Evolutionary conservation across 257 asterid genomes (phyloP).

Genomic region (Verbena officinalis): DNA sequence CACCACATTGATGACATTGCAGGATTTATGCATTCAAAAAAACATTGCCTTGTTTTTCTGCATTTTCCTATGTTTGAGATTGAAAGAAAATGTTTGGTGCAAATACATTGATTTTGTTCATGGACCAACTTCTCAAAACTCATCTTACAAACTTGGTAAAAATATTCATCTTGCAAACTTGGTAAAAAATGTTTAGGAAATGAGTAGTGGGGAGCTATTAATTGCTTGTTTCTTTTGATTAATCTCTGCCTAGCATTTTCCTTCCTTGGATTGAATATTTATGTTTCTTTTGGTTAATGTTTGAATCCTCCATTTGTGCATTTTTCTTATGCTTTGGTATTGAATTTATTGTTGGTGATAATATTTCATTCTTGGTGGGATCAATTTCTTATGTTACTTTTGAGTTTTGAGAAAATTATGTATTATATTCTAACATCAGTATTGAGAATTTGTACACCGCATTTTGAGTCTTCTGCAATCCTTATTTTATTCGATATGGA

Average conservation of each 20-base stretch:
- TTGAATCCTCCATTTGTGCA: too few relatives aligned
- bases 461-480: not conserved
- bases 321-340: too few relatives aligned
- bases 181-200: not conserved
- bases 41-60: conserved; percentile 3
- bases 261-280: not conserved
- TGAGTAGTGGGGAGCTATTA: not conserved
- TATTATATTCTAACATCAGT: not conserved
- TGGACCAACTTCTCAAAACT: not conserved
- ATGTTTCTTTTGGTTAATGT: too few relatives aligned
- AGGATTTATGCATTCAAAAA: not conserved
- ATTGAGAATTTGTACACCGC: not conserved
- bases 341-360: too few relatives aligned
- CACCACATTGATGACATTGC: too few relatives aligned
- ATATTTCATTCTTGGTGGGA: too few relatives aligned
- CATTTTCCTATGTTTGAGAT: conserved; percentile 10
- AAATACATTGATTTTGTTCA: not conserved
- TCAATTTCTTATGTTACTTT: not conserved
- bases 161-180: not conserved
- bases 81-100: not conserved
- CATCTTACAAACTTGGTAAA: too few relatives aligned
- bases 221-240: not conserved
- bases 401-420: not conserved
- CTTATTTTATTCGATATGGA: not conserved
- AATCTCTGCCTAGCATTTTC: conserved; percentile 4